Evolutionary conservation across 2,329 filamentous ascomycete species (phyloP).

Genomic region (Exophiala xenobiotica): DNA sequence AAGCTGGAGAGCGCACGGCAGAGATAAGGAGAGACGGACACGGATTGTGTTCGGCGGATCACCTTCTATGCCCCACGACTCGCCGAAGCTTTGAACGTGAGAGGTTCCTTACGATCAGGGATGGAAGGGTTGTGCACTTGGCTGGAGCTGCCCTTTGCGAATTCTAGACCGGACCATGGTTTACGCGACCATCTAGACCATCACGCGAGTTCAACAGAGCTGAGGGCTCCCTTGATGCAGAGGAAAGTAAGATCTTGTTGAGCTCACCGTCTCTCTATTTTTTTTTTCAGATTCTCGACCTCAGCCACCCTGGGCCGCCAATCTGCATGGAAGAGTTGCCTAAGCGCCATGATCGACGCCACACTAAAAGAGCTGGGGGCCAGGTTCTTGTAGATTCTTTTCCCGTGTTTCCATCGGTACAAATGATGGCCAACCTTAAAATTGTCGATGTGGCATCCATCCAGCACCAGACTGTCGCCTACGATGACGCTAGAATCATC

Average conservation of each 20-base stretch:
- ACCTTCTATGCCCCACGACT: too few species aligned
- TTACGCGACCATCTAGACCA: too few species aligned
- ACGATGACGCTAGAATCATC: too few species aligned
- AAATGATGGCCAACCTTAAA: slow-evolving; percentile 2
- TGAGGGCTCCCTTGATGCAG: too few species aligned
- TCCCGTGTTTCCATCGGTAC: background rate
- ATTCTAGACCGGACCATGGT: too few species aligned
- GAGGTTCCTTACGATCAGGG: background rate
- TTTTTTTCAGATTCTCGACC: background rate
- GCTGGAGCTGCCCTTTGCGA: too few species aligned
- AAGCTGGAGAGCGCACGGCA: too few species aligned
- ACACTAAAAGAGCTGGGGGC: background rate
- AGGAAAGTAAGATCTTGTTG: too few species aligned
- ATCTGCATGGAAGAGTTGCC: background rate
- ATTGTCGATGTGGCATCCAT: background rate
- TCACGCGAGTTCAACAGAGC: too few species aligned
- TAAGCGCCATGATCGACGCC: background rate
- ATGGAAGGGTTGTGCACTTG: background rate
- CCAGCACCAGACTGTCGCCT: background rate
- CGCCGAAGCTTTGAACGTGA: too few species aligned
- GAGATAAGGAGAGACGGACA: too few species aligned
- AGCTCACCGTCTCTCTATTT: background rate
- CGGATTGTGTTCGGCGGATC: too few species aligned
- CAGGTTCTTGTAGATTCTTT: background rate
- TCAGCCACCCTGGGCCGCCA: background rate